A percentile compares a stretch with the other conserved stretches of the same genome.
These are phyloP conservation scores for Cordyceps tenuipes DNA, from an alignment of 2,329 filamentous ascomycete species.

Conservation along the genomic window DNA sequence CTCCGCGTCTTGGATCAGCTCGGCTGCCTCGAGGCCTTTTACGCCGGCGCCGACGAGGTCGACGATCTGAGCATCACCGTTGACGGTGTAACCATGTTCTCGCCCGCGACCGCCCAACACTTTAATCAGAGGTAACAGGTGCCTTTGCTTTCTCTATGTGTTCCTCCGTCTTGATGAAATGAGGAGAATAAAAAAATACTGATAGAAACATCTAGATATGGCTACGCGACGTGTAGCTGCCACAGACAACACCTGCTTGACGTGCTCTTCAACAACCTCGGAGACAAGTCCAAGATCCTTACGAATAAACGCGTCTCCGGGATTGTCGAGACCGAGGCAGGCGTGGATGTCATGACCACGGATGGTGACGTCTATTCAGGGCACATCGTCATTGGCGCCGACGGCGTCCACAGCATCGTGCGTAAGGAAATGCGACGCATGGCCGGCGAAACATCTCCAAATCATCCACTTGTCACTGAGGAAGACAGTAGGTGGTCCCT, in stretches of 20 bases:
- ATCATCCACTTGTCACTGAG: slow-evolving; percentile 16
- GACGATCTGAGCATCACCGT: neutral
- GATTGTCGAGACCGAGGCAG: slow-evolving; percentile 13
- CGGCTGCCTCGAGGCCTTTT: slow-evolving; percentile 19
- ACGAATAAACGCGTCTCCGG: slow-evolving; percentile 11
- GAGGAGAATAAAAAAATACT: no score
- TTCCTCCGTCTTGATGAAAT: no score
- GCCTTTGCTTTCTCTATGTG: neutral
- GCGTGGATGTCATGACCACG: neutral
- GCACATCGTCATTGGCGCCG: slow-evolving; percentile 29
- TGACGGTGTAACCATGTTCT: neutral
- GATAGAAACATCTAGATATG: neutral
- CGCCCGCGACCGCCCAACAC: neutral
- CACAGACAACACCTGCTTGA: slow-evolving; percentile 25
- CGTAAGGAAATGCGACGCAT: slow-evolving; percentile 22
- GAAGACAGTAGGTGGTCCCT: slow-evolving; percentile 2
- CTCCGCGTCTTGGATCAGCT: slow-evolving; percentile 42
- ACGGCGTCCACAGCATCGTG: slow-evolving; percentile 31
- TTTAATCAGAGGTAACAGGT: neutral
- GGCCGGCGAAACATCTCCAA: slow-evolving; percentile 17
- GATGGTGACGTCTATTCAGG: slow-evolving; percentile 17
- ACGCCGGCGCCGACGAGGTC: neutral
- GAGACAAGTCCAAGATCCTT: slow-evolving; percentile 18
- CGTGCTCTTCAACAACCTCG: slow-evolving; percentile 23
- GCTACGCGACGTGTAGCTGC: slow-evolving; percentile 5